Evolutionary conservation across 441 rosid species (phyloP).

Genomic region (Populus hybrid): DNA sequence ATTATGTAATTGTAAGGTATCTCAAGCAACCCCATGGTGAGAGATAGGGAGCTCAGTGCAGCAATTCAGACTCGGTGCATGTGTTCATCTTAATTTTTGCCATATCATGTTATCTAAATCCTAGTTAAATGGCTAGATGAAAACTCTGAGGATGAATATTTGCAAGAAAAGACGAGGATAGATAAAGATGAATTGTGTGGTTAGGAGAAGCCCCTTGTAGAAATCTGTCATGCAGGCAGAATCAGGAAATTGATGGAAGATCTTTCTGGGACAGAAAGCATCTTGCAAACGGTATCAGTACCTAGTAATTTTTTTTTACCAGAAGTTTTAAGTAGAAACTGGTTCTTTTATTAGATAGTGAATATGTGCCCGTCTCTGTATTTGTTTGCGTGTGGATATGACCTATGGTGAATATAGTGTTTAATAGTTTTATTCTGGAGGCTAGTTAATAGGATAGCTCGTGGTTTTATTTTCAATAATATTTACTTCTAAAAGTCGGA

Average conservation of each 20-base stretch:
- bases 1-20: neutral
- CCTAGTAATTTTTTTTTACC: neutral
- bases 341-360: no score
- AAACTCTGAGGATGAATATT: neutral
- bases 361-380: neutral
- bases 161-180: neutral
- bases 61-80: neutral
- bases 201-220: neutral
- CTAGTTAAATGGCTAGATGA: neutral
- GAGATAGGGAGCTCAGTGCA: neutral
- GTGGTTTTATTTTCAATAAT: neutral
- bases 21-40: neutral
- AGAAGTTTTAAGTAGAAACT: no score
- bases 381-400: neutral
- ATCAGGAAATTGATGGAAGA: neutral
- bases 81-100: neutral
- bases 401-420: neutral
- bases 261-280: neutral
- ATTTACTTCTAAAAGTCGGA: neutral
- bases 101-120: neutral
- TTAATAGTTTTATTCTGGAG: neutral
- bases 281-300: neutral
- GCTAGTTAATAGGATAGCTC: neutral
- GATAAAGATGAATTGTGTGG: neutral
- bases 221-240: neutral